Conservation (phyloP, 2,329 filamentous ascomycete genomes). For the Exophiala alcalophila region DNA sequence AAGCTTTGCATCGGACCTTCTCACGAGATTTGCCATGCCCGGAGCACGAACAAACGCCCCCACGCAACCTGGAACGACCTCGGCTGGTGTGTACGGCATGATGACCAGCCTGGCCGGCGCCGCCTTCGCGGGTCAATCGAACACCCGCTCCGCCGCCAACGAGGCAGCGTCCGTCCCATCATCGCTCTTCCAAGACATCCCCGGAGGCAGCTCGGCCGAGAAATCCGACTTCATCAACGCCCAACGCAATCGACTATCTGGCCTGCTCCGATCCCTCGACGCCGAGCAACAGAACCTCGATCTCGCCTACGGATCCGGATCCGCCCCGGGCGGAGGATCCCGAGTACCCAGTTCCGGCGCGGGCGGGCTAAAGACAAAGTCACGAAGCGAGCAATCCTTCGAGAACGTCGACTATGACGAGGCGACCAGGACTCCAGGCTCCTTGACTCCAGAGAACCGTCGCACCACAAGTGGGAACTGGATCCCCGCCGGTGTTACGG, state of each 20-base stretch:
- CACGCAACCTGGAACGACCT: constrained; percentile 34
- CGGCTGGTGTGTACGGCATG: constrained; percentile 71
- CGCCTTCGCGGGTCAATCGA: constrained; percentile 38
- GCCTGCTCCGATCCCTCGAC: constrained; percentile 74
- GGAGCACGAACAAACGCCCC: constrained; percentile 57
- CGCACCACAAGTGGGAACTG: constrained; percentile 27
- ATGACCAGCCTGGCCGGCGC: constrained; percentile 70
- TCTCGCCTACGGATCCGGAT: constrained; percentile 36
- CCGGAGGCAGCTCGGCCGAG: constrained; percentile 54
- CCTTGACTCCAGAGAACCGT: constrained; percentile 12
- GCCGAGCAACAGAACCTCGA: constrained; percentile 67
- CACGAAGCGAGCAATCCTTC: constrained; percentile 82
- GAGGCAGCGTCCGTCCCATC: constrained; percentile 37
- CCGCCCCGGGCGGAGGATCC: constrained; percentile 5
- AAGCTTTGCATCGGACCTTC: constrained; percentile 73
- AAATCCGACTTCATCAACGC: constrained; percentile 70
- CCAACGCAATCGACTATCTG: constrained; percentile 73
- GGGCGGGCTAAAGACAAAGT: constrained; percentile 51
- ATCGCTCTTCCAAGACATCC: constrained; percentile 68
- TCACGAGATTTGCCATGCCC: constrained; percentile 83
- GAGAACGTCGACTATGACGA: constrained; percentile 81
- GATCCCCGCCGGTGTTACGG: constrained; percentile 23
- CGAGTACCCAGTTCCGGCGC: no score
- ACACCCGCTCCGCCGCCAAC: constrained; percentile 13
- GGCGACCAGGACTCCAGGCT: constrained; percentile 46